Evolutionary conservation across 2,329 filamentous ascomycete species (phyloP), one percentile per base, ranked within the genome.

Genomic region (Furcasterigmium furcatum): DNA sequence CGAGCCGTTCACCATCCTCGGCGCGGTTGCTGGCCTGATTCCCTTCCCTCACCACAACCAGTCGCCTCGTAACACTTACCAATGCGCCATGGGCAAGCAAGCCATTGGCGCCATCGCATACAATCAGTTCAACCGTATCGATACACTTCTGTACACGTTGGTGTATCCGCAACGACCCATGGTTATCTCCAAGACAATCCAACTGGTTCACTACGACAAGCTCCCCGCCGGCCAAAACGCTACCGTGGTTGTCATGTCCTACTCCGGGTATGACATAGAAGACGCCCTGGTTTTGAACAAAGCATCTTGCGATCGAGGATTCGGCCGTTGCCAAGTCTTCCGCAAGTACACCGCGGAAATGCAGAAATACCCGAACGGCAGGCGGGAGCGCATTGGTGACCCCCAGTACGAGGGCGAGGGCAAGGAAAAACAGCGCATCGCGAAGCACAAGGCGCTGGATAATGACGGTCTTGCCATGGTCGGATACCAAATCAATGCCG

Each of bases 21-120:
- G 94, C 21, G 94, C 94, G 39, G 94, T 99, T 21, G 94, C 94
- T 32, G 94, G 94, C 36, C 76, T 99, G 30, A 99, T 99, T 63
- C 94, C 94, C 5, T 99, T 97, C 61, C 94, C 94, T 9, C 94
- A 99, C 65, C 94, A 99, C 74, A 99, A 99, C 67, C 94, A 99
- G 66, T 99, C 95, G 14, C 94, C 94, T 9, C 81, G 94, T 77
- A 99, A 99, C 64, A 99, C 94, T 1, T 99, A 99, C 61, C 92
- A 97, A 76, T 96, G 92, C 71, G 94, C 94, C 70, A 99, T 99
- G 94, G 94, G 94, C 80, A 99, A 99, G 72, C 94, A 99, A 87
- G 94, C 94, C 32, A 97, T 99, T 63, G 94, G 94, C 27, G 91
- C 92, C 27, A 97, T 99, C 62, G 94, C 92, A 14, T 95, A 96